Percentiles rank a stretch among this genome's conserved stretches.
Evolutionary conservation across 2,329 filamentous ascomycete genomes (phyloP).

Genomic region (Cercospora sp.): DNA sequence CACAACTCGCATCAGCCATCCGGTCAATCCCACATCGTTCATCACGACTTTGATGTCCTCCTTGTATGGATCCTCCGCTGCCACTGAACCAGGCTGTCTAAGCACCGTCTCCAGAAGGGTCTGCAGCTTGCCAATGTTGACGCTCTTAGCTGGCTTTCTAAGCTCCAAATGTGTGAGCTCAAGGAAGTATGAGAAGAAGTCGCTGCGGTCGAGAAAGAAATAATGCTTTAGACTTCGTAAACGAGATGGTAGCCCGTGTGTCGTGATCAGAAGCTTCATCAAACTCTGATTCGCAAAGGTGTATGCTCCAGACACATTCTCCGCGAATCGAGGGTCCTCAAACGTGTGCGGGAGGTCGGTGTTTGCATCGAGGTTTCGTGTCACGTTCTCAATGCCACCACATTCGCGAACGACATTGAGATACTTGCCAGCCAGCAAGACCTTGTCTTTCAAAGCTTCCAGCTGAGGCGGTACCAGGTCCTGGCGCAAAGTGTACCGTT

Average conservation of each 20-base stretch:
- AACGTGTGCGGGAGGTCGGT: conserved; percentile 91
- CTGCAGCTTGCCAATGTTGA: conserved; percentile 92
- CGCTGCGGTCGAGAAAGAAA: conserved; percentile 96
- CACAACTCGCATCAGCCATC: conserved; percentile 92
- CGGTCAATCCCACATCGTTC: conserved; percentile 90
- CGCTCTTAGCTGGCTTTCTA: conserved; percentile 74
- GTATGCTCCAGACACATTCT: conserved; percentile 94
- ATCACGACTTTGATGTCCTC: conserved; percentile 97
- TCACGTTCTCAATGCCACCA: conserved; percentile 73
- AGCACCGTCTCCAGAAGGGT: conserved; percentile 93
- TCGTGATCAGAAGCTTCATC: conserved; percentile 85
- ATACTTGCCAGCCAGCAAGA: conserved; percentile 93
- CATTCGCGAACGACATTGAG: conserved; percentile 97
- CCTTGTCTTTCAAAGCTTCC: conserved; percentile 87
- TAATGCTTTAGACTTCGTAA: conserved; percentile 95
- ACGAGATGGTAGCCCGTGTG: conserved; percentile 83
- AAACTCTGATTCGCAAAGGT: conserved; percentile 93
- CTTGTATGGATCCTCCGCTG: conserved; percentile 93
- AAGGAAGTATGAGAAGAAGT: conserved; percentile 97
- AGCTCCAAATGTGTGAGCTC: conserved; percentile 88
- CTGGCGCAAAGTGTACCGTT: conserved; percentile 90
- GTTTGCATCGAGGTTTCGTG: conserved; percentile 69
- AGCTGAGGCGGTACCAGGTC: conserved; percentile 90
- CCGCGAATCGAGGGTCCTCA: conserved; percentile 85
- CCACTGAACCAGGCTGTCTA: conserved; percentile 92